Conservation (phyloP, 2,329 filamentous ascomycete species). For the Trichoderma citrinoviride region DNA sequence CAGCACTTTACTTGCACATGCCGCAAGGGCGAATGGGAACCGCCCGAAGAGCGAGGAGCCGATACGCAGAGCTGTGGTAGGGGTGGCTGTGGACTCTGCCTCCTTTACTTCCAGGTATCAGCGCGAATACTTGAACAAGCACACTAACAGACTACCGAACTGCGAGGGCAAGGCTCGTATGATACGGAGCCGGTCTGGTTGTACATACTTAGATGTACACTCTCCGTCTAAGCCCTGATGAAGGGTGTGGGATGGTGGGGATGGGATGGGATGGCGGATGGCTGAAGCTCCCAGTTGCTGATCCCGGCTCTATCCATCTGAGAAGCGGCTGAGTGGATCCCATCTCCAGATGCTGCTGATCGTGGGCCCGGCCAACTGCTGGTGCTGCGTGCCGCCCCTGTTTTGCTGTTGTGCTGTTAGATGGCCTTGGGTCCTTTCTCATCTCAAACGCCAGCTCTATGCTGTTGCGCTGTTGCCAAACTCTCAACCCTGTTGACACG, state of each 20-base stretch:
- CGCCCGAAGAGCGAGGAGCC: not conserved
- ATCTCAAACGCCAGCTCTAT: not conserved
- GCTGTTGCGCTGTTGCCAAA: not conserved
- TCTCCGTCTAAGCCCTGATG: no score
- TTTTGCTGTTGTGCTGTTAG: no score
- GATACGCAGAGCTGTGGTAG: not conserved
- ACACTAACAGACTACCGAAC: no score
- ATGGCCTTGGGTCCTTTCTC: not conserved
- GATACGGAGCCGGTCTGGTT: not conserved
- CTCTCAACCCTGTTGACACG: no score
- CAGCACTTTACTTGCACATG: constrained; percentile 12
- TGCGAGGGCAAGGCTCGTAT: not conserved
- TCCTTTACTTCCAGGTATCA: no score
- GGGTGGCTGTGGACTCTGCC: not conserved
- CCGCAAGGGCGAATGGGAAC: not conserved
- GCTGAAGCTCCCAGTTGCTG: not conserved
- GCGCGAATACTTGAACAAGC: not conserved
- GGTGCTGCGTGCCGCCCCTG: not conserved
- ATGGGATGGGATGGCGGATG: constrained; percentile 2
- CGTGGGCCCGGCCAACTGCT: not conserved
- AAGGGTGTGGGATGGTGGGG: constrained; percentile 4
- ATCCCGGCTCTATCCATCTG: constrained; percentile 10
- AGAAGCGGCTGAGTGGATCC: not conserved
- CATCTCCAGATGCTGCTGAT: constrained; percentile 13
- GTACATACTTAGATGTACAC: not conserved